phyloP scores from a whole-genome alignment of 176 grass and related monocot genomes.

The Triticum monococcum region DNA sequence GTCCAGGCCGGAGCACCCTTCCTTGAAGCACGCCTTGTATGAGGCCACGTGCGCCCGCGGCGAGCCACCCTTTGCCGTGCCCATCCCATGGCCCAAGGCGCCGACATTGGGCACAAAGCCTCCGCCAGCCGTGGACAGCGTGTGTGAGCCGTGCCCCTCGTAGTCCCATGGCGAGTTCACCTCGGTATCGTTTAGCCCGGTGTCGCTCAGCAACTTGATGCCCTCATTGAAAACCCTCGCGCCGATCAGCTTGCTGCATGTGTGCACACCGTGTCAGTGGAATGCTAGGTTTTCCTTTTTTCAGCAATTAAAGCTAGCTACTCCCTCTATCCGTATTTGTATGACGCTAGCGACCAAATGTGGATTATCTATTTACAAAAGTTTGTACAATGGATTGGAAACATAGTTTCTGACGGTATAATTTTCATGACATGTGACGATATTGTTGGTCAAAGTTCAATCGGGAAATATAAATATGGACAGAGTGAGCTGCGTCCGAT shows the following conservation, averaged over 20 bases:
- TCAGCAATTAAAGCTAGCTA: no score
- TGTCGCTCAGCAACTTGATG: neutral
- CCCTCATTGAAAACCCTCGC: constrained; percentile 51
- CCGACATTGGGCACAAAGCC: constrained; percentile 19
- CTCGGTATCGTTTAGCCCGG: neutral
- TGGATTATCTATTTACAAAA: no score
- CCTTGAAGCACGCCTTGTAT: constrained; percentile 66
- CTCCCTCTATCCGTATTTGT: no score
- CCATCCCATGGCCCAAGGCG: constrained; percentile 35
- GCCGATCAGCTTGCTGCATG: constrained; percentile 64
- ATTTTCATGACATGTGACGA: no score
- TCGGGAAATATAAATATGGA: no score
- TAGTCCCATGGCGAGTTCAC: constrained; percentile 50
- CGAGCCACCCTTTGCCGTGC: constrained; percentile 59
- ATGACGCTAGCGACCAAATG: no score
- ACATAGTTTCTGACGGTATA: no score
- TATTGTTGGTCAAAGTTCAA: no score
- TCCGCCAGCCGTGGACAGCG: constrained; percentile 65
- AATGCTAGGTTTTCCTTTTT: no score
- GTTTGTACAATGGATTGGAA: no score
- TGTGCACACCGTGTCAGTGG: no score
- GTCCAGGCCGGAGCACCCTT: constrained; percentile 51
- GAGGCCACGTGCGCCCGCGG: constrained; percentile 46
- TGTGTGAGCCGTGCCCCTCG: constrained; percentile 60
- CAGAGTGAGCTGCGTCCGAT: no score